phyloP scores from a whole-genome alignment of 352 stramenopile genomes.

The Phytophthora podocarpi region DNA sequence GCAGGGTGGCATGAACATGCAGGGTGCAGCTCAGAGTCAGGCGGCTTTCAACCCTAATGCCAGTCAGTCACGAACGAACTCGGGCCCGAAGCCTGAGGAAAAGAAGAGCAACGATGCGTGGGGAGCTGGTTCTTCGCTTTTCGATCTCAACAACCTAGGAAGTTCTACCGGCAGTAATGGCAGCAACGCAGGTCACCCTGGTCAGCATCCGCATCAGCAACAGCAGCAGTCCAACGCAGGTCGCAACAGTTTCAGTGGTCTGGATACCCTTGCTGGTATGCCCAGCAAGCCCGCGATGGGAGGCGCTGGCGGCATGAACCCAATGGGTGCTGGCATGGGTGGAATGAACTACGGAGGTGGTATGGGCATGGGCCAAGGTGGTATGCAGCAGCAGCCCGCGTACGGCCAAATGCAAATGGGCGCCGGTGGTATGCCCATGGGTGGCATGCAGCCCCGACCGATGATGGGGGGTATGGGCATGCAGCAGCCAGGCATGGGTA shows the following conservation, averaged over 20 bases:
- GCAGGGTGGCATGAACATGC: slow-evolving; percentile 42
- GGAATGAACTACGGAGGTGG: slow-evolving; percentile 54
- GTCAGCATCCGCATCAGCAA: slow-evolving; percentile 26
- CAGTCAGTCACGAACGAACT: slow-evolving; percentile 33
- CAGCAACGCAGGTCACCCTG: slow-evolving; percentile 35
- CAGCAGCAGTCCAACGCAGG: slow-evolving; percentile 37
- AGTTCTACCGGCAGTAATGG: slow-evolving; percentile 30
- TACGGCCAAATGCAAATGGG: slow-evolving; percentile 52
- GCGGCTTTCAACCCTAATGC: slow-evolving; percentile 51
- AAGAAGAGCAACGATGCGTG: slow-evolving; percentile 76
- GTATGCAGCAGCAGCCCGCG: slow-evolving; percentile 36
- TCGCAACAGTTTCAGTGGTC: slow-evolving; percentile 78
- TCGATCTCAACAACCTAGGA: slow-evolving; percentile 80
- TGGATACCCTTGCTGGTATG: slow-evolving; percentile 83
- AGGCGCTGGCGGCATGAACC: slow-evolving; percentile 51
- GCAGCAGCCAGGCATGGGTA: slow-evolving; percentile 43
- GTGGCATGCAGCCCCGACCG: slow-evolving; percentile 33
- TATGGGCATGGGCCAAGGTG: slow-evolving; percentile 30
- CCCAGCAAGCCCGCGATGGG: slow-evolving; percentile 70
- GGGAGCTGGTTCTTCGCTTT: slow-evolving; percentile 78
- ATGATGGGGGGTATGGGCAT: slow-evolving; percentile 56
- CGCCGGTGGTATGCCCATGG: slow-evolving; percentile 44
- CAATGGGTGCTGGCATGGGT: slow-evolving; percentile 48
- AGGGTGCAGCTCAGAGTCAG: slow-evolving; percentile 35
- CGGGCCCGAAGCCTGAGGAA: slow-evolving; percentile 39